Base-by-base conservation (phyloP, 2,329 filamentous ascomycete genomes). In the Trichoderma hamatum region DNA sequence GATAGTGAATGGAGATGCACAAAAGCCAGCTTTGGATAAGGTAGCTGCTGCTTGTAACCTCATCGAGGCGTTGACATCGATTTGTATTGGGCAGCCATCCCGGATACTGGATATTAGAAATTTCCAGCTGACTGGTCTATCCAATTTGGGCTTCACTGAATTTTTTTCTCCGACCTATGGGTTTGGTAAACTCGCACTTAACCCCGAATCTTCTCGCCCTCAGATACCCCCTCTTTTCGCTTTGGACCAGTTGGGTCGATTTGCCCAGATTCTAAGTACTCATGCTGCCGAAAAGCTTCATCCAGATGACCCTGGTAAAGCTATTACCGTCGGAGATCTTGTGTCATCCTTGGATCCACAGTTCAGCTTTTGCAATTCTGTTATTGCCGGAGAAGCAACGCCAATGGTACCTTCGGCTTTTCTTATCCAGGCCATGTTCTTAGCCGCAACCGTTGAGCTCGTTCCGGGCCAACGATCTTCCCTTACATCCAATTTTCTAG, bases 361-460 rank as follows among this genome's bases (percentile, higher is more conserved):
- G 11, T 67, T 67, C 43, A 51, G 64, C 54, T 67, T 67, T 24
- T 67, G 64, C 55, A 67, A 67, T 46, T 67, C 64, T 21, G 64
- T 67, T 21, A 67, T 67, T 6, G 54, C 64, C 3, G 64, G 52
- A 58, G 64, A 58, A 6, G 52, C 64, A 28, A 59, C 54, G 3
- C 64, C 64, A 36, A 59, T 59, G 26, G 6, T 51, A 21, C 64
- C 64, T 10, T 67, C 64, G 6, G 64, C 64, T 19, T 67, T 67
- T 24, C 54, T 67, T 11, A 30, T 24, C 10, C 64, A 67, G 32
- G 64, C 54, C 39, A 67, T 67, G 64, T 67, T 67, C 14, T 21
- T 67, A 11, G 64, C 64, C 21, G 36, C 64, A 11, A 67, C 64
- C 4, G 54, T 67, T 14, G 64, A 67, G 21, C 54, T 67, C n/a